Base-by-base conservation (phyloP, 495 filamentous ascomycete species). In the Penicillium cinerascens region DNA sequence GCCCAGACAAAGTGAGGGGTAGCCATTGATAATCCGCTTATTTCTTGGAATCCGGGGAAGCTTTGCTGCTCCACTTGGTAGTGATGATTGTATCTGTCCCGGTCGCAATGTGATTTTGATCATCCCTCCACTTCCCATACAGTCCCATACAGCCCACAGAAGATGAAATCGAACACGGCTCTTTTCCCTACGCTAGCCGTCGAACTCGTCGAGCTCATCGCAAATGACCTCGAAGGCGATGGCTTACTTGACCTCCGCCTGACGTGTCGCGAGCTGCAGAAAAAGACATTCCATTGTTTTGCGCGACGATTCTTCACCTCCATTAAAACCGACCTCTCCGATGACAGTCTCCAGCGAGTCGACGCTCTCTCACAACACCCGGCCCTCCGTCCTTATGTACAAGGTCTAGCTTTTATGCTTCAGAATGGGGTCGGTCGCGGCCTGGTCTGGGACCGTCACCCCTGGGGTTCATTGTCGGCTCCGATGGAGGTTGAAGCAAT, bases 241-340 rank as follows among this genome's bases (percentile, higher is more conserved):
- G 40, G 43, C 26, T 29, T 67, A 26, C 44, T 67, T 7, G 4
- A 47, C 7, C 43, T 67, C 15, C 65, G 65, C 42, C 49, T 63
- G 2, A 52, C 53, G 11, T 67, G 65, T 48, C 54, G 51, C 4
- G 47, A 62, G 5, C 49, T 65, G 1, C 62, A 67, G n/a, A 52
- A 35, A 23, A 65, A 61, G 37, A 67, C 65, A 0, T 65, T 67
- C 22, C 55, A 65, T 36, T 50, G 58, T n/a, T 65, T 65, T 35
- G 59, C 62, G 1, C 62, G 49, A 2, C 56, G 59, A 1, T 63
- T 54, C 47, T 67, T 67, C 21, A 51, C 61, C 0, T 55, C 56
- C 10, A 54, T 67, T 39, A 63, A 51, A 20, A 60, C 61, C 4
- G 62, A 67, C 21, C 54, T 67, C 10, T 67, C 64, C 4, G 40